Evolutionary conservation across 148 eudicot genomes (phyloP).

Genomic region (Diospyros lotus): DNA sequence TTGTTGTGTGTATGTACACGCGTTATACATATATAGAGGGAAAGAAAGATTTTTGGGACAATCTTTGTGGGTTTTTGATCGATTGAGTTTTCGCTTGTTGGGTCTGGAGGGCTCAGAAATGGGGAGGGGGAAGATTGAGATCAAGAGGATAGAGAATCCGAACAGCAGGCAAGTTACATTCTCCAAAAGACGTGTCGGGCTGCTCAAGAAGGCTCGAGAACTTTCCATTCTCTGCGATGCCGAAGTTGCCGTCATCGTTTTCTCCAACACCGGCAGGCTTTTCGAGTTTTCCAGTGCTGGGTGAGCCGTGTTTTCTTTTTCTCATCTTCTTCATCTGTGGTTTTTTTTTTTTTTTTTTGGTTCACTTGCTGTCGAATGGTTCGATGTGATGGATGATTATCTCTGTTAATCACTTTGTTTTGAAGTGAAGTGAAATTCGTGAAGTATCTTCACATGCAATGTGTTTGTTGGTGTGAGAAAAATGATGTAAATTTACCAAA

Average conservation of each 20-base stretch:
- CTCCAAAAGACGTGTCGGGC: slow-evolving; percentile 53
- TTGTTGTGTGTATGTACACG: too few relatives aligned
- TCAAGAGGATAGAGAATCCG: slow-evolving; percentile 61
- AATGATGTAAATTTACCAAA: too few relatives aligned
- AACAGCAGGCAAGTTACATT: slow-evolving; percentile 77
- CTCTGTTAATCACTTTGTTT: background rate
- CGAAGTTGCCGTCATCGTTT: slow-evolving; percentile 63
- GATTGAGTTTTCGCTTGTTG: background rate
- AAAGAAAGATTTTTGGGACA: background rate
- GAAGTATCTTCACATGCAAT: background rate
- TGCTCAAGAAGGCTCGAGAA: slow-evolving; percentile 68
- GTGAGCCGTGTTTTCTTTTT: slow-evolving; percentile 16
- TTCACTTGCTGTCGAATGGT: slow-evolving; percentile 16
- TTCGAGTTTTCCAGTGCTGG: slow-evolving; percentile 57
- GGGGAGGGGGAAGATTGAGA: slow-evolving; percentile 68
- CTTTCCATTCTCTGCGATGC: slow-evolving; percentile 67
- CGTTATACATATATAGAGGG: slow-evolving; percentile 2
- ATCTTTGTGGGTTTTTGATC: slow-evolving; percentile 12
- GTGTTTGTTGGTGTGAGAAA: background rate
- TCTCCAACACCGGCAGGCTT: slow-evolving; percentile 61
- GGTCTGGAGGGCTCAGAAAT: slow-evolving; percentile 14
- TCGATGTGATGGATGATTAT: slow-evolving; percentile 1
- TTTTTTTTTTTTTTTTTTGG: background rate
- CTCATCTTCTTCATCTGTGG: background rate
- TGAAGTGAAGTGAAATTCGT: background rate